Percentiles rank a stretch among this genome's conserved stretches.
Evolutionary conservation across 2,329 filamentous ascomycete genomes (phyloP).

Genomic region (Westerdykella sp.): DNA sequence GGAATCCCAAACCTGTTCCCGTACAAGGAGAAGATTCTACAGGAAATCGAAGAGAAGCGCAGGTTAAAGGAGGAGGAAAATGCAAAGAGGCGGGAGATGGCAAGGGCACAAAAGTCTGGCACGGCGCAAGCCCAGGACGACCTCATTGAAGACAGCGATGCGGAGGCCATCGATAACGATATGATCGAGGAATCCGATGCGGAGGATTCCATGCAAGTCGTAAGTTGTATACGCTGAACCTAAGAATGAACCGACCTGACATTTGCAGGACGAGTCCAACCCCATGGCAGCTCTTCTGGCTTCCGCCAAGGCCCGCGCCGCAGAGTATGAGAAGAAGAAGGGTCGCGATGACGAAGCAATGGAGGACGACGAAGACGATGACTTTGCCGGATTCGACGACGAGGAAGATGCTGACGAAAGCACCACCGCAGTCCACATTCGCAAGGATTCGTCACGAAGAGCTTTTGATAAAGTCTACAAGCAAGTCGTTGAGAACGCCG

Average conservation of each 20-base stretch:
- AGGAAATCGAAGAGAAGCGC: constrained; percentile 88
- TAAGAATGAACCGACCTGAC: constrained; percentile 5
- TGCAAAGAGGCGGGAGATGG: constrained; percentile 62
- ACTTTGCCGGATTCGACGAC: constrained; percentile 43
- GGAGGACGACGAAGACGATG: constrained; percentile 53
- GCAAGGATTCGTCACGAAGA: constrained; percentile 64
- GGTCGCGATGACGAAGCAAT: constrained; percentile 54
- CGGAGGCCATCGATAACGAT: constrained; percentile 49
- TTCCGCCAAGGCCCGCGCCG: constrained; percentile 71
- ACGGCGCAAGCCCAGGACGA: constrained; percentile 32
- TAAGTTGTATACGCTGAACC: constrained; percentile 10
- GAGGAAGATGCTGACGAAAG: constrained; percentile 44
- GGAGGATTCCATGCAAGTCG: constrained; percentile 54
- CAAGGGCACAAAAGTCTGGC: constrained; percentile 42
- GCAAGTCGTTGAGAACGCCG: constrained; percentile 78
- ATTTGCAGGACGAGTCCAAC: constrained; percentile 58
- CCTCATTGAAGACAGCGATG: constrained; percentile 30
- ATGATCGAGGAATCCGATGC: constrained; percentile 48
- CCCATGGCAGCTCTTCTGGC: constrained; percentile 89
- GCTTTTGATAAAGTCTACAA: constrained; percentile 97
- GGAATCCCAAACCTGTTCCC: constrained; percentile 97
- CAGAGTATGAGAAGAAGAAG: constrained; percentile 63
- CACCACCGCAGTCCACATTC: constrained; percentile 18
- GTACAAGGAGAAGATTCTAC: constrained; percentile 91
- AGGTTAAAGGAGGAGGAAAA: constrained; percentile 71